Evolutionary conservation across 306 rosid species (phyloP), one percentile per base, ranked within the genome.

Genomic region (Cyclanthera cordifolia): DNA sequence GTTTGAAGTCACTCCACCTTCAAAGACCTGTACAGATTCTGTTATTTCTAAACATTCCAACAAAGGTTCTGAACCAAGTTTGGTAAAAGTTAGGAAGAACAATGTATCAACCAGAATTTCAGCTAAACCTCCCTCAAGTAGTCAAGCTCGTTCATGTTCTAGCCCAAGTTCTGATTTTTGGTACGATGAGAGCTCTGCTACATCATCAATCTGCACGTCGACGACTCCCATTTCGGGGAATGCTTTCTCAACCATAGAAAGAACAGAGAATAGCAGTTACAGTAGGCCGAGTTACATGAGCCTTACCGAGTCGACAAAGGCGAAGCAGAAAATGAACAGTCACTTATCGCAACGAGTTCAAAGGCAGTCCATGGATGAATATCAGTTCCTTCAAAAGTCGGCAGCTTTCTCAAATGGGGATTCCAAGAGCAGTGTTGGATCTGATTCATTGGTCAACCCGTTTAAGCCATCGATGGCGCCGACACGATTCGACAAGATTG

Each of bases 291-390:
- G 69, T 81, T 94, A 88, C 84, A 94, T 94, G 97, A 85, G 74
- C 88, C 79, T 85, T 46, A 94, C 99, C 1, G 82, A 94, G 78
- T 88, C 99, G 51, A 94, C 86, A 1, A 94, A 86, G 78, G 87
- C 88, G 5, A 94, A 94, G 84, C 86, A 63, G 53, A 94, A 78
- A 64, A 21, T 73, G 4, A 27, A 46, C 17, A 71, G 71, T 74
- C 79, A 72, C 55, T 63, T 56, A 41, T 74, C 83, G 64, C 82
- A 83, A n/a, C 78, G 98, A 81, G 75, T 80, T 73, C 89, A 85
- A 55, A 88, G 95, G 86, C 99, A 94, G 21, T 90, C 99, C 56
- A 88, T 86, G 99, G 99, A 94, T 43, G 97, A 90, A 79, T 90
- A 83, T 75, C 95, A 94, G 52, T 90, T 90, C 74, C 70, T 88